Evolutionary conservation across 1,284 basidiomycete species (phyloP).

Genomic region (Gymnopus androsaceus): DNA sequence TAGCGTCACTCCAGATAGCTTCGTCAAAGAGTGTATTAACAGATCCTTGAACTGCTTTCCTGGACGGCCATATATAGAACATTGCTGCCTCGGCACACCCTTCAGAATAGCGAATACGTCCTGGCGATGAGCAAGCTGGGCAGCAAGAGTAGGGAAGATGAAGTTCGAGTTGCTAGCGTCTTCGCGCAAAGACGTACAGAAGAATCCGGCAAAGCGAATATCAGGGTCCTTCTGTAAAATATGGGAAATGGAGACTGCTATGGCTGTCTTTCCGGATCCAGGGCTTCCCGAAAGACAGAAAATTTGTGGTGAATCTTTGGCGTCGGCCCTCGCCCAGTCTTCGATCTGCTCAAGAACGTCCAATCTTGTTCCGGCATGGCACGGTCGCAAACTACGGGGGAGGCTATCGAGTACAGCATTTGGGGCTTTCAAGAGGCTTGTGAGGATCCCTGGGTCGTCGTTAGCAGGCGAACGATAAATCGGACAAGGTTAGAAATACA

Average conservation of each 20-base stretch:
- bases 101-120: not conserved
- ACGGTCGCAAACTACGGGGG: not conserved
- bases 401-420: not conserved
- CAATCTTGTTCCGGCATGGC: not conserved
- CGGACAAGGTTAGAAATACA: not conserved
- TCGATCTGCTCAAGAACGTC: not conserved
- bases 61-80: not conserved
- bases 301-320: not conserved
- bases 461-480: not conserved
- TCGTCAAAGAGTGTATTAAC: not conserved
- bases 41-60: not conserved
- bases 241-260: not conserved
- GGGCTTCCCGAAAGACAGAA: not conserved
- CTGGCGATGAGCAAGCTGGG: not conserved
- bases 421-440: not conserved
- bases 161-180: not conserved
- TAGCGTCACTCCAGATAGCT: not conserved
- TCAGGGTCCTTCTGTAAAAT: not conserved
- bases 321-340: not conserved
- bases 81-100: not conserved
- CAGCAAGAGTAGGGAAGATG: conserved; percentile 5
- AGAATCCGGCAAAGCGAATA: not conserved
- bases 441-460: not conserved
- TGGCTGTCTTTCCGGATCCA: not conserved
- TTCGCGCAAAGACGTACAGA: not conserved